Evolutionary conservation across 1,139 yeast genomes (phyloP).

Genomic region (Hansenula sp.): DNA sequence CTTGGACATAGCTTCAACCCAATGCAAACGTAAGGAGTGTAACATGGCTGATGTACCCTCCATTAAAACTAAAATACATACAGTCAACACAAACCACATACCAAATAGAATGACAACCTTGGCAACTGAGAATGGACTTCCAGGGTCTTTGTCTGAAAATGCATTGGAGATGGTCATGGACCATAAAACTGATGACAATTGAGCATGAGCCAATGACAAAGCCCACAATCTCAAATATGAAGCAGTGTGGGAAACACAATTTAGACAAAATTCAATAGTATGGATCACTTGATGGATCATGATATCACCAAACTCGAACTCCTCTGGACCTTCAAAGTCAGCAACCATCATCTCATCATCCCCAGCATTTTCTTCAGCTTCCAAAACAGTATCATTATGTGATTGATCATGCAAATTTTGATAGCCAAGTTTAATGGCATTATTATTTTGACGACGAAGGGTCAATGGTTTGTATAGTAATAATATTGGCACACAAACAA

Average conservation of each 20-base stretch:
- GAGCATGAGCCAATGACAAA: conserved; percentile 73
- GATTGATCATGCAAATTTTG: conserved; percentile 31
- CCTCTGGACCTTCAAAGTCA: conserved; percentile 25
- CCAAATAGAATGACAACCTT: conserved; percentile 48
- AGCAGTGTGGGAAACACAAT: conserved; percentile 77
- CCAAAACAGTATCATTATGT: conserved; percentile 32
- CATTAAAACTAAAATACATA: conserved; percentile 71
- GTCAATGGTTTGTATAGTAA: conserved; percentile 63
- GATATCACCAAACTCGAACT: conserved; percentile 64
- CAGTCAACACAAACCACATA: conserved; percentile 76
- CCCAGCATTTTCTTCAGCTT: conserved; percentile 26
- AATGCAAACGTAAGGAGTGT: conserved; percentile 77
- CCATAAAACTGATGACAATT: conserved; percentile 72
- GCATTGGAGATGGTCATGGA: conserved; percentile 66
- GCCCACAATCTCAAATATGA: conserved; percentile 80
- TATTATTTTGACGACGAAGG: conserved; percentile 28
- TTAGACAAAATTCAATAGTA: conserved; percentile 74
- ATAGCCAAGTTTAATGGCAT: conserved; percentile 24
- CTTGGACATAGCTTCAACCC: conserved; percentile 88
- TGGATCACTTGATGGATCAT: conserved; percentile 79
- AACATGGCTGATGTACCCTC: conserved; percentile 89
- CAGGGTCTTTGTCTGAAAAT: conserved; percentile 37
- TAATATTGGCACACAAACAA: conserved; percentile 75
- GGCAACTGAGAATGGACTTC: conserved; percentile 26
- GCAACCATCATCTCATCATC: conserved; percentile 17